Percentiles rank a stretch among this genome's conserved stretches.
Evolutionary conservation across 768 basidiomycete species (phyloP).

Genomic region (Suillus clintonianus): DNA sequence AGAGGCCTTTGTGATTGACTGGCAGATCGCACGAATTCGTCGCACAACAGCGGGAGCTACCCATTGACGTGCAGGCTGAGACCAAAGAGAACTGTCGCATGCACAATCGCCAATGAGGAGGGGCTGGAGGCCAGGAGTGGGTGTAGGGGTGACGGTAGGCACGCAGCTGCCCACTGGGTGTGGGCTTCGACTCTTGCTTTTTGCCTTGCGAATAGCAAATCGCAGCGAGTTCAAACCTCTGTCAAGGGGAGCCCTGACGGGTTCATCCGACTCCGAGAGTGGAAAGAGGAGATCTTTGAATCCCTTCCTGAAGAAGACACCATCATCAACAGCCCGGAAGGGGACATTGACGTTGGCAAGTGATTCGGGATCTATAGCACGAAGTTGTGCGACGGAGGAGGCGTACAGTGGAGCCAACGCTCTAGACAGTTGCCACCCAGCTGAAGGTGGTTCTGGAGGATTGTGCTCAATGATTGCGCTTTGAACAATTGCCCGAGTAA

Average conservation of each 20-base stretch:
- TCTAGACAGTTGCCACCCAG: constrained; percentile 69
- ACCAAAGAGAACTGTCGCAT: constrained; percentile 67
- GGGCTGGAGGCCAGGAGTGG: constrained; percentile 49
- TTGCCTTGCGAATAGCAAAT: constrained; percentile 24
- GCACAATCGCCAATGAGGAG: constrained; percentile 76
- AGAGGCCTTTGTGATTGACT: constrained; percentile 63
- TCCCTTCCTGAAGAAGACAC: constrained; percentile 61
- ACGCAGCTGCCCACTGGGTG: constrained; percentile 21
- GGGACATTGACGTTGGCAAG: constrained; percentile 54
- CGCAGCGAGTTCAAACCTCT: constrained; percentile 23
- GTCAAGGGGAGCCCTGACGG: constrained; percentile 8
- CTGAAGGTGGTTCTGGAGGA: constrained; percentile 57
- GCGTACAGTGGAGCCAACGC: constrained; percentile 58
- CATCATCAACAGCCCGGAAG: constrained; percentile 66
- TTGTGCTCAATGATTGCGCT: constrained; percentile 65
- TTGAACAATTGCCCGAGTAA: constrained; percentile 77
- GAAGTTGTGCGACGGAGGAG: constrained; percentile 61
- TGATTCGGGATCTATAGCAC: constrained; percentile 56
- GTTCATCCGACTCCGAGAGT: constrained; percentile 21
- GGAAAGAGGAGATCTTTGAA: constrained; percentile 54
- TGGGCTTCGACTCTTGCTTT: constrained; percentile 27
- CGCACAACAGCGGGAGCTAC: constrained; percentile 60
- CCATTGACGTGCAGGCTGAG: constrained; percentile 62
- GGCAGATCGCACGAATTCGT: constrained; percentile 73
- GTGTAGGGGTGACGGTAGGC: not conserved